Percentiles rank a stretch among this genome's conserved stretches.
Conservation (phyloP, 2,329 filamentous ascomycete genomes). For the Aspergillus sp. region DNA sequence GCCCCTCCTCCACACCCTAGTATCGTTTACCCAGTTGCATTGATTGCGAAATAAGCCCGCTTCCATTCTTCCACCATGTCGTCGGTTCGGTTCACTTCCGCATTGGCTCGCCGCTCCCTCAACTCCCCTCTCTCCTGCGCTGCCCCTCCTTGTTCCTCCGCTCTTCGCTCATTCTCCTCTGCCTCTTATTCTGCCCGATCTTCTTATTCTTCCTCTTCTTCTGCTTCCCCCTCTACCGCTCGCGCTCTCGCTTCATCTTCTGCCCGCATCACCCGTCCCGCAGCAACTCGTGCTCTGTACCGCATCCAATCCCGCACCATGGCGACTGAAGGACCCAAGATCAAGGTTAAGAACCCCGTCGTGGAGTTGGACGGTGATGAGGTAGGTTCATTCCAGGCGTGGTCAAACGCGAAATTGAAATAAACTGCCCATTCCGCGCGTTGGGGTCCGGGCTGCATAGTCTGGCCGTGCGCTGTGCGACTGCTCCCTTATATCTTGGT, state of each 20-base stretch:
- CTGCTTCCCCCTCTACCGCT: conserved; percentile 21
- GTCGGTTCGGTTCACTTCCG: conserved; percentile 41
- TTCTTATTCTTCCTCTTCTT: conserved; percentile 27
- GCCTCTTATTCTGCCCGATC: conserved; percentile 23
- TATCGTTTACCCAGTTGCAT: conserved; percentile 10
- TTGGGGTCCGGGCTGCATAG: not conserved
- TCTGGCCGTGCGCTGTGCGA: conserved; percentile 8
- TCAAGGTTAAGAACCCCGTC: conserved; percentile 98
- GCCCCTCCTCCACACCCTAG: conserved; percentile 12
- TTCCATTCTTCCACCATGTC: conserved; percentile 26
- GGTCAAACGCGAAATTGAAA: not conserved
- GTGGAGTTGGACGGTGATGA: conserved; percentile 92
- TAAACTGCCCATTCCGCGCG: not conserved
- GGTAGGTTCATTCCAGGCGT: conserved; percentile 31
- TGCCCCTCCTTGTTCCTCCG: conserved; percentile 29
- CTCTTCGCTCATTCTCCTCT: conserved; percentile 23
- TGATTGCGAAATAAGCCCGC: conserved; percentile 9
- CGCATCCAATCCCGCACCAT: conserved; percentile 47
- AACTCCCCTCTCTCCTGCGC: conserved; percentile 26
- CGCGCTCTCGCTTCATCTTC: conserved; percentile 24
- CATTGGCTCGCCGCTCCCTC: conserved; percentile 36
- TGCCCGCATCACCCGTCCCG: conserved; percentile 22
- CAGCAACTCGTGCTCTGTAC: conserved; percentile 29
- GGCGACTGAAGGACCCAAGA: conserved; percentile 66
- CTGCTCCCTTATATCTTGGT: conserved; percentile 13